Conservation (phyloP, 2,329 filamentous ascomycete genomes). For the Cladophialophora immunda region DNA sequence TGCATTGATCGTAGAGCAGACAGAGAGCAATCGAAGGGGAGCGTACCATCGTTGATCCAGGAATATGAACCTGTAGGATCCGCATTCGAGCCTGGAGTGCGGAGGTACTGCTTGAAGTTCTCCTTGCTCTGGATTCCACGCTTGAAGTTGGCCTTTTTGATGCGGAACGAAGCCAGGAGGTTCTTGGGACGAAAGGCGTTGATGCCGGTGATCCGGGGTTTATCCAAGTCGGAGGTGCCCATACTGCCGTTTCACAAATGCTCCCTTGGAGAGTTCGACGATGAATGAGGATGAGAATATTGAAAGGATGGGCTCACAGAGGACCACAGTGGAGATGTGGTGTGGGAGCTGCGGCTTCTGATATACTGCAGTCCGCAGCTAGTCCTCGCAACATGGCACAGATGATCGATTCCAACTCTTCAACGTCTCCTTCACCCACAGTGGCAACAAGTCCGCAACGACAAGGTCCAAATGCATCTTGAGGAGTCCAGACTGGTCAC, state of each 20-base stretch:
- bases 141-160: conserved; percentile 23
- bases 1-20: neutral
- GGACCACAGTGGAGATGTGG: neutral
- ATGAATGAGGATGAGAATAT: neutral
- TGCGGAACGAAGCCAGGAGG: conserved; percentile 7
- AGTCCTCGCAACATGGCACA: neutral
- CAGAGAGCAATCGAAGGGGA: neutral
- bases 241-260: neutral
- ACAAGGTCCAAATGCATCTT: neutral
- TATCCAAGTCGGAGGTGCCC: neutral
- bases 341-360: neutral
- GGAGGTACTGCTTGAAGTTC: conserved; percentile 23
- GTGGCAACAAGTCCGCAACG: neutral
- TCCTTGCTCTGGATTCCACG: conserved; percentile 23
- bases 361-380: neutral
- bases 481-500: neutral
- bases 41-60: conserved; percentile 21
- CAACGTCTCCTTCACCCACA: neutral
- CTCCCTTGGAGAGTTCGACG: neutral
- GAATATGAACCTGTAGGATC: conserved; percentile 18
- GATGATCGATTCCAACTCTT: neutral
- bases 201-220: conserved; percentile 21
- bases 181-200: conserved; percentile 25
- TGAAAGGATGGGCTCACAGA: neutral
- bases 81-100: conserved; percentile 17